Percentiles rank a stretch among this genome's conserved stretches.
Conservation (phyloP, 2,329 filamentous ascomycete genomes). For the Thelonectria discophora region DNA sequence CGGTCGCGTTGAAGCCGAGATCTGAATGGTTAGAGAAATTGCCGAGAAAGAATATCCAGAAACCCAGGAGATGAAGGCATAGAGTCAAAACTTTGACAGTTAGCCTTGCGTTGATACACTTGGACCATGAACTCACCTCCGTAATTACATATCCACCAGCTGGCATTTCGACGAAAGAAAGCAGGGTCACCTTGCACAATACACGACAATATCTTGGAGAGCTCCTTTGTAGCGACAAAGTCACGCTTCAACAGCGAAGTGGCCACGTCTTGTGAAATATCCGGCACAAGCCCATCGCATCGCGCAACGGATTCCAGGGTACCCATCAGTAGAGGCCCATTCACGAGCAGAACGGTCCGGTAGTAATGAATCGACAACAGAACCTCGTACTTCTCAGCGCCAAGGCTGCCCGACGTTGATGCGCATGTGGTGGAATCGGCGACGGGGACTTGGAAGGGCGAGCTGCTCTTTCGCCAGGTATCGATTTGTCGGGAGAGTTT, state of each 20-base stretch:
- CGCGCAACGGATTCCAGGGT: constrained; percentile 25
- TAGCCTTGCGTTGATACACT: neutral
- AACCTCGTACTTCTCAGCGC: constrained; percentile 21
- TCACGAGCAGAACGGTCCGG: constrained; percentile 19
- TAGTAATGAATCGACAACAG: constrained; percentile 57
- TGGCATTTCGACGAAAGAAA: constrained; percentile 41
- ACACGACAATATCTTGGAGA: constrained; percentile 31
- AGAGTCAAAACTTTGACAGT: constrained; percentile 45
- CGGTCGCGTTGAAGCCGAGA: constrained; percentile 11
- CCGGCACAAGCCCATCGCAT: constrained; percentile 11
- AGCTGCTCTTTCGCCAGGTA: constrained; percentile 20
- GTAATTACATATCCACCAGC: constrained; percentile 47
- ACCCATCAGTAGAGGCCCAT: constrained; percentile 26
- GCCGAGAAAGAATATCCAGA: constrained; percentile 38
- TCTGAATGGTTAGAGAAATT: constrained; percentile 40
- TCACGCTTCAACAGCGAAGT: constrained; percentile 36
- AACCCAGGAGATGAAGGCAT: constrained; percentile 40
- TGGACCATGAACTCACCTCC: constrained; percentile 33
- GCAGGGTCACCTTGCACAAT: constrained; percentile 27
- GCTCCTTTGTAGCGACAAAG: constrained; percentile 31
- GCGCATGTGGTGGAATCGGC: constrained; percentile 16
- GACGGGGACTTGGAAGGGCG: constrained; percentile 17
- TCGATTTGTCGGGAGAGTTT: constrained; percentile 32
- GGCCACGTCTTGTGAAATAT: constrained; percentile 26
- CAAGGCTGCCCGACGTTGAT: constrained; percentile 14